Percentiles rank a stretch among this genome's conserved stretches.
These are phyloP conservation scores for Glonium stellatum DNA, from an alignment of 495 filamentous ascomycete genomes.

Conservation along the genomic window DNA sequence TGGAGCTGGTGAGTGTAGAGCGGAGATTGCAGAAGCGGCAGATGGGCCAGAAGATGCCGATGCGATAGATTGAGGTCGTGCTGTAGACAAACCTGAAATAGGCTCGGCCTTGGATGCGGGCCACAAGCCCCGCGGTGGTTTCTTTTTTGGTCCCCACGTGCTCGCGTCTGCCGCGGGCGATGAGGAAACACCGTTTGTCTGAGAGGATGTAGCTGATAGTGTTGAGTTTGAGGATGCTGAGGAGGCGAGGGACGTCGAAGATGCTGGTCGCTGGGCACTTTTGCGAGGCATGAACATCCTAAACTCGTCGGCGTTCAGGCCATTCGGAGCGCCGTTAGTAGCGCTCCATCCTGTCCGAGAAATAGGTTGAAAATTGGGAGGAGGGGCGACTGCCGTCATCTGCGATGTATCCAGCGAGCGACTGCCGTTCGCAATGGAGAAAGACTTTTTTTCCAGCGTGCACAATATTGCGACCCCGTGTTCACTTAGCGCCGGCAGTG, in stretches of 20 bases:
- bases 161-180: constrained; percentile 32
- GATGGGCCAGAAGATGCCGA: constrained; percentile 59
- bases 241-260: constrained; percentile 64
- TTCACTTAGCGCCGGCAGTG: constrained; percentile 17
- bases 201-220: constrained; percentile 39
- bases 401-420: constrained; percentile 40
- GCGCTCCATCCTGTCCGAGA: constrained; percentile 57
- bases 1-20: constrained; percentile 67
- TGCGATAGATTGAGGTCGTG: constrained; percentile 55
- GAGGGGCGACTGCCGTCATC: constrained; percentile 97
- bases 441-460: constrained; percentile 3
- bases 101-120: constrained; percentile 62
- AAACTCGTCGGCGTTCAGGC: constrained; percentile 74
- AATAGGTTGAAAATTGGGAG: constrained; percentile 75
- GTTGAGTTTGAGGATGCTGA: constrained; percentile 37
- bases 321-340: constrained; percentile 66
- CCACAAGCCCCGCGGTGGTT: constrained; percentile 61
- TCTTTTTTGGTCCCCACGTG: constrained; percentile 55
- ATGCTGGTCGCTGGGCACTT: constrained; percentile 75
- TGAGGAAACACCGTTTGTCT: constrained; percentile 45
- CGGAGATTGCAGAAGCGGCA: constrained; percentile 59
- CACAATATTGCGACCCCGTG: constrained; percentile 21
- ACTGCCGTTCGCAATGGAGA: constrained; percentile 10
- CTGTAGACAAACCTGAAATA: constrained; percentile 54
- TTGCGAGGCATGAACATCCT: constrained; percentile 85